phyloP scores from a whole-genome alignment of 176 grass and related monocot species.

The Bolboschoenus planiculmis region DNA sequence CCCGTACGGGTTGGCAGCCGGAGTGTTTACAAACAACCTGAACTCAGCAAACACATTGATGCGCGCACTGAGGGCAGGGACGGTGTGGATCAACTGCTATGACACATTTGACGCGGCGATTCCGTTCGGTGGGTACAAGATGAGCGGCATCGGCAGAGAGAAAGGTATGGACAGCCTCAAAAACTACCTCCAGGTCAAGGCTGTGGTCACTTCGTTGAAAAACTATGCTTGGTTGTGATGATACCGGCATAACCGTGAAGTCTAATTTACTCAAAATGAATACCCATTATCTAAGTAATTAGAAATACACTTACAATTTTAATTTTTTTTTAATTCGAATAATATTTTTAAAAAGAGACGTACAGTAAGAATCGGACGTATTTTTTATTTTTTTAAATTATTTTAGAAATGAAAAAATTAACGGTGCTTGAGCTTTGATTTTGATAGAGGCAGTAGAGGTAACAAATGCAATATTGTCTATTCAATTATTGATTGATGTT shows the following conservation, averaged over 20 bases:
- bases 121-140: slow-evolving; percentile 80
- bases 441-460: too few relatives aligned
- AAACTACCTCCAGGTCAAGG: slow-evolving; percentile 77
- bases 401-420: too few relatives aligned
- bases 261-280: too few relatives aligned
- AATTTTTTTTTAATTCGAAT: too few relatives aligned
- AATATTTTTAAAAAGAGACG: too few relatives aligned
- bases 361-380: too few relatives aligned
- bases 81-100: slow-evolving; percentile 80
- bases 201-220: slow-evolving; percentile 56
- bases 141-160: slow-evolving; percentile 75
- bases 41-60: slow-evolving; percentile 55
- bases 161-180: slow-evolving; percentile 62
- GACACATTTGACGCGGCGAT: slow-evolving; percentile 76
- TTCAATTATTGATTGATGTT: too few relatives aligned
- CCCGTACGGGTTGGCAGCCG: slow-evolving; percentile 64
- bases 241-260: not conserved
- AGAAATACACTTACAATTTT: too few relatives aligned
- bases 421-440: too few relatives aligned
- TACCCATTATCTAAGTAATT: not conserved
- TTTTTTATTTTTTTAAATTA: too few relatives aligned
- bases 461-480: too few relatives aligned
- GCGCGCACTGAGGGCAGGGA: slow-evolving; percentile 55
- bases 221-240: slow-evolving; percentile 68
- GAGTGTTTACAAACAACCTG: slow-evolving; percentile 65